Conservation (phyloP, 306 rosid species). For the Cucurbita pepo region DNA sequence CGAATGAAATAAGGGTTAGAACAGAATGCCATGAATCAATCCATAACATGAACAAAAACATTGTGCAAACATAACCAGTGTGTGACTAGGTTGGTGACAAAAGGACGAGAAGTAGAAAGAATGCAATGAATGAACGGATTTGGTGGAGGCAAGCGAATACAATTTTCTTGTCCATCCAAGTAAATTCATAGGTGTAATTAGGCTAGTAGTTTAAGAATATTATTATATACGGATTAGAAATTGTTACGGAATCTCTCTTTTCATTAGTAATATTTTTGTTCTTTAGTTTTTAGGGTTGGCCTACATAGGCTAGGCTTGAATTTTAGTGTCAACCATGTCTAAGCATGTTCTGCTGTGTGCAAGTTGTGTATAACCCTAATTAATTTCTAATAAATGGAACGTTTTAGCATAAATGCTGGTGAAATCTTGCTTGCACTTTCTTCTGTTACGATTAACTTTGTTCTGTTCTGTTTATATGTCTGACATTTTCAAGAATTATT, state of each 20-base stretch:
- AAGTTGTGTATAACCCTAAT: neutral
- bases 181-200: no score
- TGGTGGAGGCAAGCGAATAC: no score
- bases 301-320: neutral
- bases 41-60: no score
- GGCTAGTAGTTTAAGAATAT: no score
- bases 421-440: neutral
- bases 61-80: no score
- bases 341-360: neutral
- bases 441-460: neutral
- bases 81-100: no score
- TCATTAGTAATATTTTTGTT: neutral
- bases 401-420: neutral
- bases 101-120: no score
- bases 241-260: neutral
- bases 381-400: neutral
- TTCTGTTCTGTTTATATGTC: neutral
- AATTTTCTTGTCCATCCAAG: no score
- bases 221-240: neutral
- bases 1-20: no score
- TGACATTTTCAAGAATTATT: conserved; percentile 12
- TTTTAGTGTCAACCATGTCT: neutral
- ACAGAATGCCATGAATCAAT: no score
- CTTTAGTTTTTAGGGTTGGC: neutral
- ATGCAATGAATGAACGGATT: no score